These are phyloP conservation scores for Beta vulgaris DNA, from an alignment of 148 eudicot species.

Conservation along the genomic window DNA sequence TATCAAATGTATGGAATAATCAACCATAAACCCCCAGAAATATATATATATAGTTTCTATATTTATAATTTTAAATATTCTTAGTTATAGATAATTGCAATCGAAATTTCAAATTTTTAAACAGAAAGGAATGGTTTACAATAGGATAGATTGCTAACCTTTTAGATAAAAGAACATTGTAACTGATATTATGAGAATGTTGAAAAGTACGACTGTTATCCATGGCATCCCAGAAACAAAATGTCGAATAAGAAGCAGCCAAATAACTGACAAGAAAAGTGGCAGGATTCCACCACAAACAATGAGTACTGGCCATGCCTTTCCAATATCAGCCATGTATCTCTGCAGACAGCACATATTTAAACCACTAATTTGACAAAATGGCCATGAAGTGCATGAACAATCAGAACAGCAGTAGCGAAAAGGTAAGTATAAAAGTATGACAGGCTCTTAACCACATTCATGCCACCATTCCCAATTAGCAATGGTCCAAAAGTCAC, in stretches of 20 bases:
- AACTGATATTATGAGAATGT: constrained; percentile 71
- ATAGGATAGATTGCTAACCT: constrained; percentile 50
- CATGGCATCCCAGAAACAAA: constrained; percentile 97
- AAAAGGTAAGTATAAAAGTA: background rate
- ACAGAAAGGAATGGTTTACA: background rate
- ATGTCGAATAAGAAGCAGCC: constrained; percentile 91
- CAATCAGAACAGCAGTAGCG: background rate
- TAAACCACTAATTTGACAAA: background rate
- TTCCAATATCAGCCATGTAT: constrained; percentile 94
- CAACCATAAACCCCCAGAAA: background rate
- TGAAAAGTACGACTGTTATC: constrained; percentile 84
- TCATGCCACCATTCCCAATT: background rate
- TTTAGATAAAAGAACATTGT: constrained; percentile 82
- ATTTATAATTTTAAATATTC: background rate
- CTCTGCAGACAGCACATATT: constrained; percentile 56
- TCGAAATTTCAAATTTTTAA: background rate
- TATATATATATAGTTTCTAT: background rate
- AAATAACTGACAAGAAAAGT: constrained; percentile 69
- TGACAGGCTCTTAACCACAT: background rate
- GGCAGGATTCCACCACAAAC: constrained; percentile 96
- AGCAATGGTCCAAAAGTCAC: background rate
- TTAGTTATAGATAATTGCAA: background rate
- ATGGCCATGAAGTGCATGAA: background rate
- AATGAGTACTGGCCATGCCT: constrained; percentile 86
- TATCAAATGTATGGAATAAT: background rate